phyloP scores from a whole-genome alignment of 2,329 filamentous ascomycete species.

The Aspergillus arachidicola region DNA sequence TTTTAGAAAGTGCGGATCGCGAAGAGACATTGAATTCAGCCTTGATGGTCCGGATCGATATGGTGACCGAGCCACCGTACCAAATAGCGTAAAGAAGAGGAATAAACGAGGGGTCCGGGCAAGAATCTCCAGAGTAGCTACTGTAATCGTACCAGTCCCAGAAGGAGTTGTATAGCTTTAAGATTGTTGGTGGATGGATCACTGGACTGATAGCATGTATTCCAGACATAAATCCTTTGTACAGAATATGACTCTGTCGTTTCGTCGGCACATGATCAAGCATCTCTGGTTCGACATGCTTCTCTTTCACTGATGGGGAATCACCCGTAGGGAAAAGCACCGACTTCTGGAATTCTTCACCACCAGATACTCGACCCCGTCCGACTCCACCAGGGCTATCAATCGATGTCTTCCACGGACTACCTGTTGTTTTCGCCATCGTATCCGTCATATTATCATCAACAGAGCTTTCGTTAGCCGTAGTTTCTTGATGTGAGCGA shows the following conservation, averaged over 20 bases:
- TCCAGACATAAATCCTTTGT: slow-evolving; percentile 51
- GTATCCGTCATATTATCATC: slow-evolving; percentile 28
- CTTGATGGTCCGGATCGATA: slow-evolving; percentile 45
- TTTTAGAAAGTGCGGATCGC: slow-evolving; percentile 40
- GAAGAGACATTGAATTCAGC: slow-evolving; percentile 41
- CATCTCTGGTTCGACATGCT: slow-evolving; percentile 42
- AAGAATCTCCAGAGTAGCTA: slow-evolving; percentile 39
- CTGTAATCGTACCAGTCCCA: slow-evolving; percentile 50
- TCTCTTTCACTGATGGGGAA: slow-evolving; percentile 36
- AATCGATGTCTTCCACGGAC: slow-evolving; percentile 25
- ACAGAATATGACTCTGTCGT: slow-evolving; percentile 50
- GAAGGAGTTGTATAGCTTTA: slow-evolving; percentile 46
- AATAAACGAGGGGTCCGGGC: slow-evolving; percentile 45
- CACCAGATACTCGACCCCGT: slow-evolving; percentile 21
- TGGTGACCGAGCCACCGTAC: slow-evolving; percentile 51
- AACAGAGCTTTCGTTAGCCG: slow-evolving; percentile 22
- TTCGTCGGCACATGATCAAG: slow-evolving; percentile 46
- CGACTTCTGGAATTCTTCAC: slow-evolving; percentile 38
- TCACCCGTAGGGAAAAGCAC: slow-evolving; percentile 41
- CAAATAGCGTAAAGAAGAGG: slow-evolving; percentile 51
- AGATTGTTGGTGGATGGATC: slow-evolving; percentile 46
- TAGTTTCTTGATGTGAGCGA: slow-evolving; percentile 34
- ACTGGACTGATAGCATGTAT: slow-evolving; percentile 50
- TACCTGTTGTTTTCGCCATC: slow-evolving; percentile 14
- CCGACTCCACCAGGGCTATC: slow-evolving; percentile 16